Conservation (phyloP, 257 asterid genomes). For the Ocimum tenuiflorum region DNA sequence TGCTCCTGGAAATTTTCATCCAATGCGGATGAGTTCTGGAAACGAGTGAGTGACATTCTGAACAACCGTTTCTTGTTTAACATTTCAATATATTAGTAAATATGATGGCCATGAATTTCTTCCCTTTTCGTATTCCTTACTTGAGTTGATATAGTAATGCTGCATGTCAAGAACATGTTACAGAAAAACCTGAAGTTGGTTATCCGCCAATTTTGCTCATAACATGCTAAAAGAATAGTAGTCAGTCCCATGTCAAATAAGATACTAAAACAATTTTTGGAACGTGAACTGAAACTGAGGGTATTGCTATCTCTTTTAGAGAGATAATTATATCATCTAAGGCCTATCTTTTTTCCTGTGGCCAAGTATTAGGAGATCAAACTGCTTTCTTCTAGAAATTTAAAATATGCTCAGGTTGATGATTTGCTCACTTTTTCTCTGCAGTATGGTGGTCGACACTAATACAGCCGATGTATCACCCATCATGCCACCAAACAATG, state of each 20-base stretch:
- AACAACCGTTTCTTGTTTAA: slow-evolving; percentile 11
- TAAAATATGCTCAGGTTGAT: background rate
- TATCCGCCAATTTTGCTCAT: no score
- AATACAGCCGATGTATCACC: slow-evolving; percentile 48
- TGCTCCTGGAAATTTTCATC: slow-evolving; percentile 71
- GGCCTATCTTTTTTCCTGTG: no score
- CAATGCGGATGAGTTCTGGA: slow-evolving; percentile 79
- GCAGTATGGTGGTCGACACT: slow-evolving; percentile 68
- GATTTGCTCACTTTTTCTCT: background rate
- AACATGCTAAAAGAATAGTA: no score
- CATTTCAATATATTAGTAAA: background rate
- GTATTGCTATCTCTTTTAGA: no score
- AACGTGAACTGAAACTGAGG: no score
- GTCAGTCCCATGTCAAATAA: no score
- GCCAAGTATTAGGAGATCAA: no score
- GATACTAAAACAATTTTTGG: no score
- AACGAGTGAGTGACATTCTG: slow-evolving; percentile 49
- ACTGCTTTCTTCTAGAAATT: background rate
- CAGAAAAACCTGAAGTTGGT: background rate
- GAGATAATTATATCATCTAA: no score
- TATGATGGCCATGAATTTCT: background rate
- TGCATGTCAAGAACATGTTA: background rate
- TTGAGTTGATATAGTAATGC: background rate
- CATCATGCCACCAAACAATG: slow-evolving; percentile 56
- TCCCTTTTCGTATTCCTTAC: background rate